Percentiles rank a stretch among this genome's conserved stretches.
Evolutionary conservation across 1,284 basidiomycete genomes (phyloP).

Genomic region (Volvariella volvacea): DNA sequence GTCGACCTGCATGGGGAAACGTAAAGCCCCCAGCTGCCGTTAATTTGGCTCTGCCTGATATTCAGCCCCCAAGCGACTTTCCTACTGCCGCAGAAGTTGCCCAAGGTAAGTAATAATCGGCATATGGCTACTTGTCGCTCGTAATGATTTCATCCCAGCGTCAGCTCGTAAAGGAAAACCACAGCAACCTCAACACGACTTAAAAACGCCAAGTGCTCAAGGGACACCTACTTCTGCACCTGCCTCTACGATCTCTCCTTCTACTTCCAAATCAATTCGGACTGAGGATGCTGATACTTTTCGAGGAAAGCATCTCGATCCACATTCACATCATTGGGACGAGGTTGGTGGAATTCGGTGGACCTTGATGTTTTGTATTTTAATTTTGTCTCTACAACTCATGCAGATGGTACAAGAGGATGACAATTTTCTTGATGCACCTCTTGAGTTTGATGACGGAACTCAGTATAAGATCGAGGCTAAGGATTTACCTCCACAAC

Average conservation of each 20-base stretch:
- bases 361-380: slow-evolving; percentile 1
- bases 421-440: slow-evolving; percentile 81
- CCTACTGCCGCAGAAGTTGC: slow-evolving; percentile 92
- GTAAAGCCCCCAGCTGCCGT: slow-evolving; percentile 30
- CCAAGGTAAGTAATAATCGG: slow-evolving; percentile 44
- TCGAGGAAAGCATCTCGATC: slow-evolving; percentile 84
- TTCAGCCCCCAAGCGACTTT: slow-evolving; percentile 54
- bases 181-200: slow-evolving; percentile 29
- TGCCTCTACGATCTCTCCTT: slow-evolving; percentile 10
- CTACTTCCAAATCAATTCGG: slow-evolving; percentile 51
- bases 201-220: slow-evolving; percentile 24
- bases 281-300: slow-evolving; percentile 85
- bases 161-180: slow-evolving; percentile 21
- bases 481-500: slow-evolving; percentile 23
- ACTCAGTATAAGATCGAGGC: slow-evolving; percentile 76
- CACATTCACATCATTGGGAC: slow-evolving; percentile 93
- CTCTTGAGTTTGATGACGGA: slow-evolving; percentile 92
- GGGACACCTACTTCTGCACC: slow-evolving; percentile 25
- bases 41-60: slow-evolving; percentile 28
- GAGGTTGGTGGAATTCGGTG: slow-evolving; percentile 56
- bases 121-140: slow-evolving; percentile 8
- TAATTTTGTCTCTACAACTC: slow-evolving; percentile 10
- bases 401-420: slow-evolving; percentile 92
- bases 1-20: slow-evolving; percentile 61
- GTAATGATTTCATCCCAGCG: slow-evolving; percentile 18